phyloP scores from a whole-genome alignment of 352 stramenopile species.

The Pythium vanterpoolii region DNA sequence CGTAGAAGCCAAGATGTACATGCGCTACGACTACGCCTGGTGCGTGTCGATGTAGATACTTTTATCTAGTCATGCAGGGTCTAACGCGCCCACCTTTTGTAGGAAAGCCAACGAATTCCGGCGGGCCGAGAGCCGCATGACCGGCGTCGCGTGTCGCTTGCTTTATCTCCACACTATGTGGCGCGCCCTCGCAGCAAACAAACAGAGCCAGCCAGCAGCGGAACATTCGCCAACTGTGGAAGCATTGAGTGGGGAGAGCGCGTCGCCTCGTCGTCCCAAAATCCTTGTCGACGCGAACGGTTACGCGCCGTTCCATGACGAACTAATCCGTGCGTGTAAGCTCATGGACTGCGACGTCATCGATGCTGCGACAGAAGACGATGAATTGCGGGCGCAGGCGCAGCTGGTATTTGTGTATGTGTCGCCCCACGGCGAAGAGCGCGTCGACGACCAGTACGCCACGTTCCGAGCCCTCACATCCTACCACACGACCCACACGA shows the following conservation, averaged over 20 bases:
- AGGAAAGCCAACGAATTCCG: slow-evolving; percentile 74
- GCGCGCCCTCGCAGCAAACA: slow-evolving; percentile 9
- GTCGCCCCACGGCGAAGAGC: slow-evolving; percentile 44
- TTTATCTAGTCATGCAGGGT: background rate
- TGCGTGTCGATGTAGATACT: slow-evolving; percentile 18
- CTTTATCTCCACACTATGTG: slow-evolving; percentile 68
- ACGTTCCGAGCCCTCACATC: slow-evolving; percentile 38
- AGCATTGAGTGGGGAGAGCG: slow-evolving; percentile 9
- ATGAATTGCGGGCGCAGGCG: slow-evolving; percentile 20
- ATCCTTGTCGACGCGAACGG: slow-evolving; percentile 51
- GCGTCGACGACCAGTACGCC: slow-evolving; percentile 35
- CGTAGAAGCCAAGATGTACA: slow-evolving; percentile 49
- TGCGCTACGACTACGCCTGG: slow-evolving; percentile 88
- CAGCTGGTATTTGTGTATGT: slow-evolving; percentile 64
- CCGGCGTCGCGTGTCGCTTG: slow-evolving; percentile 59
- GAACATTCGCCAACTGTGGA: background rate
- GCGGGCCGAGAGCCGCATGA: slow-evolving; percentile 40
- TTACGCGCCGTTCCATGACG: slow-evolving; percentile 44
- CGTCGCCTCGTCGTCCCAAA: slow-evolving; percentile 11
- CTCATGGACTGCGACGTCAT: slow-evolving; percentile 54
- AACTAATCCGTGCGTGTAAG: slow-evolving; percentile 30
- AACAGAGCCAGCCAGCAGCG: background rate
- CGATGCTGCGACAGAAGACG: slow-evolving; percentile 5
- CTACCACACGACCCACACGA: slow-evolving; percentile 16
- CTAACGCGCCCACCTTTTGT: background rate